Evolutionary conservation across 2,329 filamentous ascomycete genomes (phyloP), one percentile per base, ranked within the genome.

Genomic region (Colletotrichum endophyticum): DNA sequence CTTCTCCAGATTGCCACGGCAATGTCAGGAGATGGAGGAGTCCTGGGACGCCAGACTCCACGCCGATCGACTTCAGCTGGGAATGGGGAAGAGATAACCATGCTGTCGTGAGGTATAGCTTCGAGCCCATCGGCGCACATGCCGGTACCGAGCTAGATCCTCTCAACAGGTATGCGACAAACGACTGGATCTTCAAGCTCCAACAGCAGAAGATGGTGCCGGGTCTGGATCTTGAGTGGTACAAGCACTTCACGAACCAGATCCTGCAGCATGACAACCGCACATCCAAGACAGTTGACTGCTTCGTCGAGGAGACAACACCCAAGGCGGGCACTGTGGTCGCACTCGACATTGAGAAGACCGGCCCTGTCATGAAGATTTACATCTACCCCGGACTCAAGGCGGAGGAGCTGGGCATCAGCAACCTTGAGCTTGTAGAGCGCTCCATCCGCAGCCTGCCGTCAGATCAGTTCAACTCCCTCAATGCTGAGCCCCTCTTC

Each of bases 11-110:
- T 63, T 68, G 70, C 15, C 57, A 76, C 27, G 73, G 73, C 39
- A 76, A 76, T 16, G 73, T 73, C 4, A 59, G 63, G 32, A 39
- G 73, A 59, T 76, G 73, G 73, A 39, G 70, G 25, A 76, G 73
- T n/a, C 70, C 73, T 6, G 73, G 73, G 5, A 73, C 70, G 13
- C 73, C 73, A 15, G 73, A 76, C 57, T 73, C 70, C 5, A 76
- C 73, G 32, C 73, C 73, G 3, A 76, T 76, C 34, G 73, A 76
- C 70, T 76, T 76, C 70, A 76, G 73, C 32, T 76, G 73, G 73
- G 73, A 76, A 69, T 76, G 73, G 73, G 73, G 73, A 2, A 34
- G 22, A 11, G 70, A 63, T 8, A 36, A 73, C 6, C 62, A 25
- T 12, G 73, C 73, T 15, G 57, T 64, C 6, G 44, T 76, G 19